These are phyloP conservation scores for Halteria grandinella DNA, from an alignment of 73 alveolate species.

Conservation along the genomic window DNA sequence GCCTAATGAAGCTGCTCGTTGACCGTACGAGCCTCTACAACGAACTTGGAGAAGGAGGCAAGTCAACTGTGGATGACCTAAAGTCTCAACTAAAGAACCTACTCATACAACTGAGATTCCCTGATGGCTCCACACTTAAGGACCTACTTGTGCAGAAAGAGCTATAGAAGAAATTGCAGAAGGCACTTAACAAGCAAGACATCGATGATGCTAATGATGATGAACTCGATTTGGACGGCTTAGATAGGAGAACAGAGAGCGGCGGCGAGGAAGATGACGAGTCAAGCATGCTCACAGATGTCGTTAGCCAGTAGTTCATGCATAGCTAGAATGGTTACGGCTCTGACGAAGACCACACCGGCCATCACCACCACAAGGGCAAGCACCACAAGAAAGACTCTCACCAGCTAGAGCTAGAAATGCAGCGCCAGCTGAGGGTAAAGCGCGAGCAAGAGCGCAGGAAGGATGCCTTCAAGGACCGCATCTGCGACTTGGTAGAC, in stretches of 20 bases:
- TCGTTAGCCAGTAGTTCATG: conserved; percentile 1
- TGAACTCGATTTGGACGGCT: background rate
- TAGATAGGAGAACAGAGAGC: background rate
- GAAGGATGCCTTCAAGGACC: conserved; percentile 4
- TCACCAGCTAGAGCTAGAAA: conserved; percentile 7
- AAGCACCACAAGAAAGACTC: conserved; percentile 17
- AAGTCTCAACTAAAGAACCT: conserved; percentile 14
- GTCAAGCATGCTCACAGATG: background rate
- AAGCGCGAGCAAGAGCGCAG: conserved; percentile 20
- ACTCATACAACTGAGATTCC: conserved; percentile 51
- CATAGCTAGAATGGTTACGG: no score
- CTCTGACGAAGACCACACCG: conserved; percentile 20
- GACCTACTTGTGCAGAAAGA: conserved; percentile 22
- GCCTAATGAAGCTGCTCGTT: conserved; percentile 1
- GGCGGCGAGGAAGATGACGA: conserved; percentile 32
- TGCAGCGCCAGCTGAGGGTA: background rate
- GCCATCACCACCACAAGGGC: background rate
- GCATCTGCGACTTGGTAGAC: conserved; percentile 17
- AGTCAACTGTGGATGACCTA: conserved; percentile 23
- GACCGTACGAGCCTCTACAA: conserved; percentile 32
- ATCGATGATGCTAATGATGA: conserved; percentile 42
- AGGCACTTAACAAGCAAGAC: conserved; percentile 26
- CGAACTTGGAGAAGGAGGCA: conserved; percentile 12
- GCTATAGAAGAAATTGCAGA: conserved; percentile 7
- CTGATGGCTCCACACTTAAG: conserved; percentile 47